Evolutionary conservation across 1,284 basidiomycete species (phyloP).

Genomic region (Cutaneotrichosporon curvatum): DNA sequence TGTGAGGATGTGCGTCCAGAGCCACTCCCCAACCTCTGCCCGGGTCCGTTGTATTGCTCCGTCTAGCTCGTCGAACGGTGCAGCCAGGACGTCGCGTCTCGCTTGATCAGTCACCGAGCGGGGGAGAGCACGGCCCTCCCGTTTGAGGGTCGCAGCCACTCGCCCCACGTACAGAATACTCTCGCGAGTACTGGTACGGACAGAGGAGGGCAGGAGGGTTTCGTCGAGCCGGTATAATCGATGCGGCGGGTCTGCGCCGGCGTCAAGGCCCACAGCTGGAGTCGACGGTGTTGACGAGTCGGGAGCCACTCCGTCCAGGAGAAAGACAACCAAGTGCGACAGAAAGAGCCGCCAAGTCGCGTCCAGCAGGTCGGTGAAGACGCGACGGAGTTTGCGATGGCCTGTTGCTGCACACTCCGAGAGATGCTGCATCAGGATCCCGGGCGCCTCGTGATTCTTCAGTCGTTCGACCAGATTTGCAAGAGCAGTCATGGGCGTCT

Average conservation of each 20-base stretch:
- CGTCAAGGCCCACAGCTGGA: slow-evolving; percentile 52
- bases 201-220: slow-evolving; percentile 64
- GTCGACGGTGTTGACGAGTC: slow-evolving; percentile 23
- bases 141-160: slow-evolving; percentile 73
- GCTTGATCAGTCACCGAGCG: slow-evolving; percentile 58
- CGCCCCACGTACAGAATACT: slow-evolving; percentile 80
- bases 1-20: slow-evolving; percentile 82
- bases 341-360: slow-evolving; percentile 75
- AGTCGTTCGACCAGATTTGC: slow-evolving; percentile 58
- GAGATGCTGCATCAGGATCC: slow-evolving; percentile 68
- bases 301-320: slow-evolving; percentile 61
- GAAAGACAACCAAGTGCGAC: slow-evolving; percentile 64
- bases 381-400: slow-evolving; percentile 61
- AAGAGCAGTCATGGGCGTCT: slow-evolving; percentile 66
- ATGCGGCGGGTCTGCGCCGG: slow-evolving; percentile 48
- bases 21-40: slow-evolving; percentile 53
- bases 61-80: slow-evolving; percentile 69
- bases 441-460: slow-evolving; percentile 49
- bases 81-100: slow-evolving; percentile 57
- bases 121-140: slow-evolving; percentile 68
- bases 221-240: slow-evolving; percentile 49
- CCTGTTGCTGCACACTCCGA: slow-evolving; percentile 64
- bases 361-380: slow-evolving; percentile 59
- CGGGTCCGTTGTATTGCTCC: slow-evolving; percentile 51
- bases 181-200: slow-evolving; percentile 62